A percentile compares a stretch with the other conserved stretches of the same genome.
These are phyloP conservation scores for Curvularia verruculosa DNA, from an alignment of 2,329 filamentous ascomycete genomes.

Conservation along the genomic window DNA sequence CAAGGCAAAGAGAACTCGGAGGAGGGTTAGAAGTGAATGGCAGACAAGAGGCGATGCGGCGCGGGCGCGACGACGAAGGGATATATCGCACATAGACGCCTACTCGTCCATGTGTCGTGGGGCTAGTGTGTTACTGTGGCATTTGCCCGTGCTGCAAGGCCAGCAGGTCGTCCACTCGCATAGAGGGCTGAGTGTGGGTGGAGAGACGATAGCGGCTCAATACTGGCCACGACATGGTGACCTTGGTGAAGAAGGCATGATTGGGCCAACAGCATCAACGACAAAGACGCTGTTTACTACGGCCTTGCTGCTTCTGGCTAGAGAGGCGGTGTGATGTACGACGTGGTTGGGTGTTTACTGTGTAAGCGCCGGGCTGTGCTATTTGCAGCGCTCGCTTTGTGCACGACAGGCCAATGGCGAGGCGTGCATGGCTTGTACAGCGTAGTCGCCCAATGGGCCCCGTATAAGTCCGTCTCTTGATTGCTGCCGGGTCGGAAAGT, in stretches of 20 bases:
- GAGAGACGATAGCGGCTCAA: constrained; percentile 43
- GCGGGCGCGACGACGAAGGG: constrained; percentile 36
- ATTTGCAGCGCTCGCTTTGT: constrained; percentile 37
- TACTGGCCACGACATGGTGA: constrained; percentile 44
- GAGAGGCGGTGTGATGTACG: constrained; percentile 29
- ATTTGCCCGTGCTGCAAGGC: constrained; percentile 35
- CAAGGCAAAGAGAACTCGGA: constrained; percentile 33
- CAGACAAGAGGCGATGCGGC: constrained; percentile 31
- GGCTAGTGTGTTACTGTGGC: constrained; percentile 39
- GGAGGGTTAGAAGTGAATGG: constrained; percentile 45
- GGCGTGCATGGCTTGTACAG: constrained; percentile 26
- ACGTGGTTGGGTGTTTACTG: constrained; percentile 40
- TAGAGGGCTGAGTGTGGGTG: constrained; percentile 26
- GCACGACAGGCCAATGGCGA: constrained; percentile 33
- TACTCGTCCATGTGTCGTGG: constrained; percentile 25
- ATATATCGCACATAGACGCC: constrained; percentile 48
- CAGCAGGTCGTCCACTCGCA: constrained; percentile 42
- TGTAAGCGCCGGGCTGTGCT: constrained; percentile 44
- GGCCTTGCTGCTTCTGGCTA: constrained; percentile 31
- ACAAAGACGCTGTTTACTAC: constrained; percentile 25
- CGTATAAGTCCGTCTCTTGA: constrained; percentile 9
- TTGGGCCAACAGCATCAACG: constrained; percentile 33
- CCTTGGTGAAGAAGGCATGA: constrained; percentile 27
- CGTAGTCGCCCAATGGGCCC: constrained; percentile 38
- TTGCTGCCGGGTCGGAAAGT: constrained; percentile 13